phyloP scores from a whole-genome alignment of 805 yeast species.

The Candida coquimbonensis region DNA sequence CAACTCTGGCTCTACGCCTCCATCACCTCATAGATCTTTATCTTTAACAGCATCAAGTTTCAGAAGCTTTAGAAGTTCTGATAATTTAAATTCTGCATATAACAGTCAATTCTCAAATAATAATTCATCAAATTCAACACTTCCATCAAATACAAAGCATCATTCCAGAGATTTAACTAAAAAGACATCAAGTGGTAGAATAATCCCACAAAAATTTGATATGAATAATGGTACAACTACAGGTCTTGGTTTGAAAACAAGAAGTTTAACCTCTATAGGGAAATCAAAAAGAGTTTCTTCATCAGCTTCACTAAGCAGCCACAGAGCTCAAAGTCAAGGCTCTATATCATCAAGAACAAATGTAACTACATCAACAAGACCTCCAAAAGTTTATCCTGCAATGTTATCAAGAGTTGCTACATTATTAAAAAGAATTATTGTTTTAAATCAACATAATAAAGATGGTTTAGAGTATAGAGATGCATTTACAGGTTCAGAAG shows the following conservation, averaged over 20 bases:
- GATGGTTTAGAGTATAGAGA: slow-evolving; percentile 90
- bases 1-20: slow-evolving; percentile 4
- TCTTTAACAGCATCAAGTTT: slow-evolving; percentile 27
- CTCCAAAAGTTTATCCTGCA: slow-evolving; percentile 86
- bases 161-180: slow-evolving; percentile 27
- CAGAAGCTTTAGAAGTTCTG: slow-evolving; percentile 24
- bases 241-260: slow-evolving; percentile 36
- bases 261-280: slow-evolving; percentile 36
- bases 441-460: slow-evolving; percentile 72
- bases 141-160: slow-evolving; percentile 19
- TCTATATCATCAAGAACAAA: slow-evolving; percentile 33
- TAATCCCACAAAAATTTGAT: slow-evolving; percentile 40
- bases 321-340: slow-evolving; percentile 18
- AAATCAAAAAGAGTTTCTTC: slow-evolving; percentile 21
- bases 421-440: slow-evolving; percentile 62
- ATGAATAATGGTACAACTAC: slow-evolving; percentile 19
- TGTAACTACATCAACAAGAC: slow-evolving; percentile 34
- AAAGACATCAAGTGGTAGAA: slow-evolving; percentile 36
- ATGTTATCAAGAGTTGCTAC: slow-evolving; percentile 77
- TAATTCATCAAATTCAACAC: not conserved
- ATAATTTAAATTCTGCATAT: slow-evolving; percentile 15
- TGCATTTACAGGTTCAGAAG: slow-evolving; percentile 89
- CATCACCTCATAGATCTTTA: slow-evolving; percentile 26
- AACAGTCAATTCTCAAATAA: slow-evolving; percentile 1
- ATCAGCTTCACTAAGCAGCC: slow-evolving; percentile 17